Percentiles rank a stretch among this genome's conserved stretches.
phyloP scores from a whole-genome alignment of 331 rosid genomes.

The Rosa hybrid region DNA sequence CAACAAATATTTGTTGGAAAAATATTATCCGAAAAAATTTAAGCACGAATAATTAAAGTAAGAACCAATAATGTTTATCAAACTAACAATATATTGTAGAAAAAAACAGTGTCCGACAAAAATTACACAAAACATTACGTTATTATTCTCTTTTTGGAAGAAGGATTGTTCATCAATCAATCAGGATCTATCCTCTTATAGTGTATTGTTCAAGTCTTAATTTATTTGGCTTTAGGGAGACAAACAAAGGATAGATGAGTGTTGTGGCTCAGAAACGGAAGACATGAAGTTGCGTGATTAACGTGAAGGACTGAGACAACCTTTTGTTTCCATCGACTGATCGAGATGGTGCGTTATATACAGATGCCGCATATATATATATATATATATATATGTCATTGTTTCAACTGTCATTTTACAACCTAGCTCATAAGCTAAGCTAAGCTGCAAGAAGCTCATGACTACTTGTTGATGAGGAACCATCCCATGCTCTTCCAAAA shows the following conservation, averaged over 20 bases:
- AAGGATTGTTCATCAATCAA: not conserved
- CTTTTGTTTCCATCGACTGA: slow-evolving; percentile 11
- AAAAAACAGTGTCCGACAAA: too few species aligned
- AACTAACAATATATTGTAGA: too few species aligned
- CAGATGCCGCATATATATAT: not conserved
- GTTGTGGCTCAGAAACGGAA: slow-evolving; percentile 1
- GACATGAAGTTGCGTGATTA: slow-evolving; percentile 55
- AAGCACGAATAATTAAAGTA: too few species aligned
- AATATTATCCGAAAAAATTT: too few species aligned
- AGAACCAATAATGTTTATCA: too few species aligned
- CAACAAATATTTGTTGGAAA: too few species aligned
- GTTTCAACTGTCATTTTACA: slow-evolving; percentile 48
- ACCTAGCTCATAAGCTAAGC: not conserved
- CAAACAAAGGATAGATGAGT: not conserved
- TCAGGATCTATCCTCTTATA: not conserved
- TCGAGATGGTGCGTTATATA: not conserved
- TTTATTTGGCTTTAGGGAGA: not conserved
- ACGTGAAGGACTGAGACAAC: slow-evolving; percentile 53
- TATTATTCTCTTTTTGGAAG: not conserved
- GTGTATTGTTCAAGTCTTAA: not conserved
- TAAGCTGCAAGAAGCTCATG: slow-evolving; percentile 66
- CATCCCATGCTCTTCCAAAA: slow-evolving; percentile 19
- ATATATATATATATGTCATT: not conserved
- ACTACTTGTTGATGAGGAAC: slow-evolving; percentile 22
- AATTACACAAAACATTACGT: too few species aligned